Evolutionary conservation across 192 early-diverging fungal genomes (phyloP).

Genomic region (Oehlia diaphana): DNA sequence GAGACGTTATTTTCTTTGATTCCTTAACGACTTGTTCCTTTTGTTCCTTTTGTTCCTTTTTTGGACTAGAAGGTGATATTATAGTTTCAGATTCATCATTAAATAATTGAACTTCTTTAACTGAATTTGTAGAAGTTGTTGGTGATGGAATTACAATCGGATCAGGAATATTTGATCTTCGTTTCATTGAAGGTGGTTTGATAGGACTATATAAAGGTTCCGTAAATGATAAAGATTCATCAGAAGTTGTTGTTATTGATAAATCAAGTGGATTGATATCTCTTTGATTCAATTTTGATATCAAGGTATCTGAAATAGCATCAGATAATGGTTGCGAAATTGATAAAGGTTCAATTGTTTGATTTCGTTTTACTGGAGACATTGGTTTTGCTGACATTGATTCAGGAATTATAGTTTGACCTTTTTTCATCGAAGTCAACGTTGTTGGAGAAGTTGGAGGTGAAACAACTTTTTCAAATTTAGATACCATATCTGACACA

Average conservation of each 20-base stretch:
- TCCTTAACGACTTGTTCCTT: not conserved
- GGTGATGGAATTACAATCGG: not conserved
- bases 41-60: not conserved
- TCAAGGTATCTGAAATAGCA: not conserved
- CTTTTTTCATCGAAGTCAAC: not conserved
- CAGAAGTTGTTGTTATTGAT: not conserved
- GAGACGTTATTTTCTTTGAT: not conserved
- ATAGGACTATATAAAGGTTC: not conserved
- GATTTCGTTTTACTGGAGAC: not conserved
- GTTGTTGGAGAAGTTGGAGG: constrained; percentile 17
- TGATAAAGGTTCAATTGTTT: not conserved
- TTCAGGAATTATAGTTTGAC: not conserved
- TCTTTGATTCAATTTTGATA: not conserved
- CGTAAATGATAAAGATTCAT: not conserved
- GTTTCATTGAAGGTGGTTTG: not conserved
- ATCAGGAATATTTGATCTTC: not conserved
- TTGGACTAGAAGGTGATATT: not conserved
- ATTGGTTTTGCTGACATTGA: not conserved
- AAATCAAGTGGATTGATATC: not conserved
- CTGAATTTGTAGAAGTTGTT: not conserved
- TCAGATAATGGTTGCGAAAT: not conserved
- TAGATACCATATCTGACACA: constrained; percentile 1
- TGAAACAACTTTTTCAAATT: constrained; percentile 15
- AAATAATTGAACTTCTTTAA: too few species aligned
- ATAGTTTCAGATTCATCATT: not conserved